phyloP scores from a whole-genome alignment of 331 rosid genomes.

The Acacia pycnantha region DNA sequence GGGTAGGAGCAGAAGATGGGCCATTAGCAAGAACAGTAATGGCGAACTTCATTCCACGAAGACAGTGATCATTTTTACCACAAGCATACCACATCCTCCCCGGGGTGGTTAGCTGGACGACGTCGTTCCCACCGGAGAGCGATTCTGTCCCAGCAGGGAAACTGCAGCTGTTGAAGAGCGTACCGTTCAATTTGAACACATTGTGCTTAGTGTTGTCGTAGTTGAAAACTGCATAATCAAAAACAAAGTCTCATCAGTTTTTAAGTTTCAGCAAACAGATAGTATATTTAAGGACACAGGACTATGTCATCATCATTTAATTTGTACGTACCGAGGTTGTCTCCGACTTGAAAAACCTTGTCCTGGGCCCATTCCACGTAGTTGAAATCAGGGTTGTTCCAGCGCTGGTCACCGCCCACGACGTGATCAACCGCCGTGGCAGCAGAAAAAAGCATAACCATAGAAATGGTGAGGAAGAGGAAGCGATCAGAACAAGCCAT shows the following conservation, averaged over 20 bases:
- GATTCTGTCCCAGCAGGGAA: not conserved
- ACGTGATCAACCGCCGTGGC: conserved; percentile 40
- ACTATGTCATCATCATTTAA: not conserved
- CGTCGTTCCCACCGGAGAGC: not conserved
- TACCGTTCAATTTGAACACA: conserved; percentile 30
- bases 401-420: conserved; percentile 59
- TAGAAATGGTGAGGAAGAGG: conserved; percentile 30
- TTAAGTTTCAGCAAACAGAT: not conserved
- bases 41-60: conserved; percentile 34
- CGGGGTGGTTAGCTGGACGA: not conserved
- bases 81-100: conserved; percentile 45
- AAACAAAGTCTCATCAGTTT: not conserved
- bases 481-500: conserved; percentile 31
- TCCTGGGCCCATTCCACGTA: conserved; percentile 48
- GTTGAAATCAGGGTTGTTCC: conserved; percentile 33
- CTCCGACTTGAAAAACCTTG: conserved; percentile 56
- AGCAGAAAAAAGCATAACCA: conserved; percentile 44
- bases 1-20: not conserved
- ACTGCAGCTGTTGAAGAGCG: conserved; percentile 11
- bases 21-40: conserved; percentile 15
- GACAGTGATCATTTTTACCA: conserved; percentile 17
- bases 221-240: conserved; percentile 26
- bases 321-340: conserved; percentile 43
- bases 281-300: not conserved
- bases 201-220: conserved; percentile 24